Evolutionary conservation across 2,329 filamentous ascomycete species (phyloP), one percentile per base, ranked within the genome.

Genomic region (Davidsoniella neocaledoniae): DNA sequence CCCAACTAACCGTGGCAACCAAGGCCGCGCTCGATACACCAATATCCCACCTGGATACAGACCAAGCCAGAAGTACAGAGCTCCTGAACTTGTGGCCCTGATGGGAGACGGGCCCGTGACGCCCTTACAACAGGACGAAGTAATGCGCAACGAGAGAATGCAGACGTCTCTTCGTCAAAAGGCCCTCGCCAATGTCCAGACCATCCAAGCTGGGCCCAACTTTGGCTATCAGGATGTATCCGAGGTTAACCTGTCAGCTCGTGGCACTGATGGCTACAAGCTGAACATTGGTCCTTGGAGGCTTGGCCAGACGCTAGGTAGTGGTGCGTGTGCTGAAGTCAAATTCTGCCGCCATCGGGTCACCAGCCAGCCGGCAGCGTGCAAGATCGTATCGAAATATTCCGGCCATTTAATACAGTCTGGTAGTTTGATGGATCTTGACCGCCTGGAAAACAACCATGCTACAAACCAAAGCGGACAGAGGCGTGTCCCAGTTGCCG

Each of bases 201-300:
- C 26, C 10, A 29, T 29, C 10, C 26, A 29, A 10, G 26, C 26
- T 8, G 26, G 26, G 2, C 26, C 26, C 26, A 29, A 29, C 26
- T 29, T 29, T 29, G 26, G 26, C 26, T 29, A 29, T 29, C 26
- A 29, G 26, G 26, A 29, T 7, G 26, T 29, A 29, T 10, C 26
- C 5, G 26, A 29, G 5, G 14, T 44, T 14, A 37, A 49, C n/a
- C 19, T 43, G 4, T 49, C 48, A 37, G 17, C 40, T 12, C 61
- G 63, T 36, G 65, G 64, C 54, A 65, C 63, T 51, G 64, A 63
- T 55, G 66, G 65, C 23, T 68, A 69, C 55, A 81, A 81, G 65
- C 85, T 82, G 9, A 82, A 86, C 58, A 85, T 98, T 58, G 91
- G 91, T 0, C 90, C 90, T 56, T 98, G 91, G 91, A 80, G 90